These are phyloP conservation scores for Microthyrium microscopicum DNA, from an alignment of 2,329 filamentous ascomycete species.

Conservation along the genomic window DNA sequence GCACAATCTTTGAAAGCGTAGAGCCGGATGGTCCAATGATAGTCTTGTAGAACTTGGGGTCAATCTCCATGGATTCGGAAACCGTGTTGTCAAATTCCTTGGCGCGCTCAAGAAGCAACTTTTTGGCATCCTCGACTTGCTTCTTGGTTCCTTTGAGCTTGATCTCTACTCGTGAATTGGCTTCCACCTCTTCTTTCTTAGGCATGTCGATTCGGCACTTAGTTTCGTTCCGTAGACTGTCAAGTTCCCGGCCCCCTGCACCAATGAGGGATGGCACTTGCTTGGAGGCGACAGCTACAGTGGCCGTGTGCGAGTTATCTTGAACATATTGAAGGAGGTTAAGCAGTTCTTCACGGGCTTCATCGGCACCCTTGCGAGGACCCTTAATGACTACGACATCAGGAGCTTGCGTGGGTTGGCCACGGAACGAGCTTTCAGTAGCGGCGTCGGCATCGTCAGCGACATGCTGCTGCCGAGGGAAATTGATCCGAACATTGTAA, in stretches of 20 bases:
- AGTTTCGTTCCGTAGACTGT: slow-evolving; percentile 68
- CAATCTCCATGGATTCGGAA: slow-evolving; percentile 69
- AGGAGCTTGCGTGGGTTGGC: slow-evolving; percentile 52
- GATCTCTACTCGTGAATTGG: slow-evolving; percentile 61
- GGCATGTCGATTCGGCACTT: slow-evolving; percentile 88
- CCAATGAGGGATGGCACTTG: slow-evolving; percentile 92
- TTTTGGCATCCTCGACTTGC: slow-evolving; percentile 82
- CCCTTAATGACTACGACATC: slow-evolving; percentile 88
- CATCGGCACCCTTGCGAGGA: slow-evolving; percentile 81
- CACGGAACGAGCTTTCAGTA: slow-evolving; percentile 50
- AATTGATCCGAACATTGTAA: slow-evolving; percentile 90
- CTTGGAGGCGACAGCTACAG: slow-evolving; percentile 72
- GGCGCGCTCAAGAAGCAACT: slow-evolving; percentile 72
- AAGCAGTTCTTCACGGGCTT: slow-evolving; percentile 79
- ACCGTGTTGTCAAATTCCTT: slow-evolving; percentile 83
- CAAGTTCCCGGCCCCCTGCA: slow-evolving; percentile 76
- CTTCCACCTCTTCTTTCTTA: slow-evolving; percentile 51
- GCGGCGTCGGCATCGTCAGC: slow-evolving; percentile 46
- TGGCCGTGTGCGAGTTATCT: slow-evolving; percentile 68
- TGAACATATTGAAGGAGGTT: slow-evolving; percentile 77
- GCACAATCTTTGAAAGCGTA: slow-evolving; percentile 72
- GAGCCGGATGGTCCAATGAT: slow-evolving; percentile 71
- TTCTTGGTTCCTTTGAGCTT: slow-evolving; percentile 83
- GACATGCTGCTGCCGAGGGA: slow-evolving; percentile 44
- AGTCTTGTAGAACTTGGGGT: slow-evolving; percentile 80